These are phyloP conservation scores for Lachancea fermentati DNA, from an alignment of 805 yeast genomes.

Conservation along the genomic window DNA sequence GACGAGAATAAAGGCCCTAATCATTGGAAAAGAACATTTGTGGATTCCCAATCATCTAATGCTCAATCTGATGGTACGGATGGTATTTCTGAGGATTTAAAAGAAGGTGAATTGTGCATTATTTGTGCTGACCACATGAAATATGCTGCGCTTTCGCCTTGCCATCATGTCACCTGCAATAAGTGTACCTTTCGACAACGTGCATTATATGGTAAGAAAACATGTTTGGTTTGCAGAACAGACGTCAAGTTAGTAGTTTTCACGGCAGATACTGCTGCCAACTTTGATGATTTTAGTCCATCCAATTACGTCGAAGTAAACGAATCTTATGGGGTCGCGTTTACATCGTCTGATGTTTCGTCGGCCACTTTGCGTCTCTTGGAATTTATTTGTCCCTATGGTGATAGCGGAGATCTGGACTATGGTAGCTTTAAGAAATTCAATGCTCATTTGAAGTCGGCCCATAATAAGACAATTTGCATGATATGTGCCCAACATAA, in stretches of 20 bases:
- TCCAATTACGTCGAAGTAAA: slow-evolving; percentile 33
- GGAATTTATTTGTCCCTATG: slow-evolving; percentile 51
- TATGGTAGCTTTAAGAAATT: slow-evolving; percentile 50
- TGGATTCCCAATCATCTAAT: background rate
- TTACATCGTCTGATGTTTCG: slow-evolving; percentile 48
- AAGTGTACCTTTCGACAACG: slow-evolving; percentile 77
- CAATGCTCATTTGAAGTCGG: slow-evolving; percentile 57
- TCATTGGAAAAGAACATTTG: slow-evolving; percentile 1
- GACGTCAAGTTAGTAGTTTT: slow-evolving; percentile 55
- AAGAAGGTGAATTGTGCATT: slow-evolving; percentile 50
- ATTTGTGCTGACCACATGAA: slow-evolving; percentile 74
- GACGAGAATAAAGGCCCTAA: background rate
- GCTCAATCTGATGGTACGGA: background rate
- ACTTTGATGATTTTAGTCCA: slow-evolving; percentile 35
- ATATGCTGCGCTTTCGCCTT: slow-evolving; percentile 69
- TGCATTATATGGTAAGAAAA: slow-evolving; percentile 64
- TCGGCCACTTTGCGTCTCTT: slow-evolving; percentile 47
- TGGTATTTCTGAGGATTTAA: slow-evolving; percentile 22
- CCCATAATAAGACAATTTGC: slow-evolving; percentile 64
- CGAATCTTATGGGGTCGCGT: slow-evolving; percentile 49
- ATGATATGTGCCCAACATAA: slow-evolving; percentile 72
- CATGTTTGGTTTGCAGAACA: slow-evolving; percentile 82
- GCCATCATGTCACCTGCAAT: slow-evolving; percentile 83
- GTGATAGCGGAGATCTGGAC: slow-evolving; percentile 31
- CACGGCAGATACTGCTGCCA: slow-evolving; percentile 40